A percentile compares a stretch with the other conserved stretches of the same genome.
Evolutionary conservation across 2,329 filamentous ascomycete species (phyloP).

Genomic region (Stagonosporopsis rhizophila): DNA sequence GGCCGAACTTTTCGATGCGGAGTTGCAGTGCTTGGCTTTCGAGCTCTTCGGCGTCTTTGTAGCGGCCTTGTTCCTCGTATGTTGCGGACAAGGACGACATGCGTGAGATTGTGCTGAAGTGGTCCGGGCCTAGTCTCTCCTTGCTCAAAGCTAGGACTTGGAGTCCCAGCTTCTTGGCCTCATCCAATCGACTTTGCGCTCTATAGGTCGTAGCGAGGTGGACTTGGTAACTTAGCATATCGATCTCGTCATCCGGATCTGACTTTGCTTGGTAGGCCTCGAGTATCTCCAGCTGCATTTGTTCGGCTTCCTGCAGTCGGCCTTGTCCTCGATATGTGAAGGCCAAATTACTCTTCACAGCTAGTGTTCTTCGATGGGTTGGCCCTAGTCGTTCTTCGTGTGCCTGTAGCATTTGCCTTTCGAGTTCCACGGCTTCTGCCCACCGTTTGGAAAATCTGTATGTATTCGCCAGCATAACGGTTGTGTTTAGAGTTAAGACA

Average conservation of each 20-base stretch:
- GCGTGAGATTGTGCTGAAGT: neutral
- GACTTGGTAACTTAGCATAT: neutral
- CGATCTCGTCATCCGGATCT: neutral
- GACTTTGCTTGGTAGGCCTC: neutral
- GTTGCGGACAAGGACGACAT: neutral
- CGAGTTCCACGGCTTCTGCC: neutral
- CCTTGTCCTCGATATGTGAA: neutral
- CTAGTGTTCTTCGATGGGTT: neutral
- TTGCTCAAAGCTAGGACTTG: neutral
- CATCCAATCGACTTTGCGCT: neutral
- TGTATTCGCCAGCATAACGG: neutral
- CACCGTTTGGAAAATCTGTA: neutral
- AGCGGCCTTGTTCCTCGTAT: slow-evolving; percentile 3
- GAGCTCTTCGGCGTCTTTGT: neutral
- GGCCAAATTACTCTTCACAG: neutral
- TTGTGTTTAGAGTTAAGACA: neutral
- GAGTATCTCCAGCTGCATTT: neutral
- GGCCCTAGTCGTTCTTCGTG: neutral
- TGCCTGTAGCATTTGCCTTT: neutral
- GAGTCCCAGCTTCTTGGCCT: slow-evolving; percentile 3
- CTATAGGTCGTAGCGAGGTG: neutral
- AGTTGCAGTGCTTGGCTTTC: neutral
- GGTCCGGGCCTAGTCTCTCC: neutral
- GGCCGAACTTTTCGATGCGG: neutral
- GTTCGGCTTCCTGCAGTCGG: neutral